phyloP scores from a whole-genome alignment of 768 basidiomycete species.

The Lepiota venenata region DNA sequence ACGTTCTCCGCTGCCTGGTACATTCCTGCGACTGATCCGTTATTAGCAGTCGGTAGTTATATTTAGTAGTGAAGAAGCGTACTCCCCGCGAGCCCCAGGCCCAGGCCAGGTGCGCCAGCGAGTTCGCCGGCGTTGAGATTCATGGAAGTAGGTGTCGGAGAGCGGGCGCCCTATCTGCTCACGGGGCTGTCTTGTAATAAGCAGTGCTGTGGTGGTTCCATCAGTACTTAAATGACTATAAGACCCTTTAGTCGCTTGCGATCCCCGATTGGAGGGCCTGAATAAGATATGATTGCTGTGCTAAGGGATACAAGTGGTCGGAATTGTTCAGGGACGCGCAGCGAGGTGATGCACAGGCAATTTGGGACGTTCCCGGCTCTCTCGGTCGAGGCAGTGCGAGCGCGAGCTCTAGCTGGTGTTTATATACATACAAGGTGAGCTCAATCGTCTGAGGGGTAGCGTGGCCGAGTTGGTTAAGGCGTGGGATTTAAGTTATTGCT shows the following conservation, averaged over 20 bases:
- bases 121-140: slow-evolving; percentile 8
- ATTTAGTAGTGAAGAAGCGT: slow-evolving; percentile 8
- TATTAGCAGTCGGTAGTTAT: neutral
- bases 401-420: neutral
- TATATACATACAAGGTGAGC: neutral
- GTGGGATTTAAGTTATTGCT: slow-evolving; percentile 76
- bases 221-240: no score
- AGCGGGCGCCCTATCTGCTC: neutral
- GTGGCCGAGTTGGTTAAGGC: slow-evolving; percentile 92
- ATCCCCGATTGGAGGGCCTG: no score
- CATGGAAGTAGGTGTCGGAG: slow-evolving; percentile 3
- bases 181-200: no score
- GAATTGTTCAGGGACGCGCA: no score
- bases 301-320: no score
- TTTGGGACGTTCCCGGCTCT: neutral
- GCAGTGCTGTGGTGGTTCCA: no score
- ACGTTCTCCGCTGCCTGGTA: slow-evolving; percentile 30
- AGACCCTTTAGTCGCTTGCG: no score
- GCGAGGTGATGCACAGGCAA: no score
- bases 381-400: neutral
- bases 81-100: slow-evolving; percentile 23
- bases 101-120: slow-evolving; percentile 27
- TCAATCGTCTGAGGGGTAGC: slow-evolving; percentile 37
- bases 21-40: slow-evolving; percentile 23
- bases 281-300: neutral